Evolutionary conservation across 192 early-diverging fungal genomes (phyloP).

Genomic region (Coemansia sp.): DNA sequence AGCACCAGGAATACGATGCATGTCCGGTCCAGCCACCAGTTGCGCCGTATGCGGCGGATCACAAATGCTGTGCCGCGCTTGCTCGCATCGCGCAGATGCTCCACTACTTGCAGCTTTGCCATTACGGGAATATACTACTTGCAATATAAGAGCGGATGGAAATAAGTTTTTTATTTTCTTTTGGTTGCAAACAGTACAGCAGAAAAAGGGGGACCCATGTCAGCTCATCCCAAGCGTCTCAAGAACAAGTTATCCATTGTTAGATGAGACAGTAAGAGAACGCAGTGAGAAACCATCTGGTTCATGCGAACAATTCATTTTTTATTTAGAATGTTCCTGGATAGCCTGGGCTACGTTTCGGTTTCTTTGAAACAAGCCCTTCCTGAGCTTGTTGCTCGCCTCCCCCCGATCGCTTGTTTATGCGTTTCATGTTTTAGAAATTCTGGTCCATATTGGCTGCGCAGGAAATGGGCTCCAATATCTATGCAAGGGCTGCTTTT

Average conservation of each 20-base stretch:
- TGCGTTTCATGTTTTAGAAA: no score
- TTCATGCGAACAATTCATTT: background rate
- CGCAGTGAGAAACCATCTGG: background rate
- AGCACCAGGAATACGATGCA: conserved; percentile 36
- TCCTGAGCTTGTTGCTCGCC: no score
- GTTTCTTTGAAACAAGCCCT: background rate
- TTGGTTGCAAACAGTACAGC: no score
- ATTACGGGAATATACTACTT: background rate
- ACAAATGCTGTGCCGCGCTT: conserved; percentile 6
- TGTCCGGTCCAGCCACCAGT: conserved; percentile 58
- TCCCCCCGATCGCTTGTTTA: no score
- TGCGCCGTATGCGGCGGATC: conserved; percentile 41
- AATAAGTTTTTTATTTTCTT: no score
- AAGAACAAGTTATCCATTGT: no score
- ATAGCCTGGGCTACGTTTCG: background rate
- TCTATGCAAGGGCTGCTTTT: no score
- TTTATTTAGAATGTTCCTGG: background rate
- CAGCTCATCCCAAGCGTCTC: no score
- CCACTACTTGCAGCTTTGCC: conserved; percentile 2
- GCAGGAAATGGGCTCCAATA: no score
- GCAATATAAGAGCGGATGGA: background rate
- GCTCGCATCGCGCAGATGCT: conserved; percentile 9
- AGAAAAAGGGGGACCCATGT: no score
- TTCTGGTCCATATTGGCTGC: no score
- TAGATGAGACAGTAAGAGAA: background rate